Evolutionary conservation across 306 rosid species (phyloP), one percentile per base, ranked within the genome.

Genomic region (Herpetospermum pedunculosum): DNA sequence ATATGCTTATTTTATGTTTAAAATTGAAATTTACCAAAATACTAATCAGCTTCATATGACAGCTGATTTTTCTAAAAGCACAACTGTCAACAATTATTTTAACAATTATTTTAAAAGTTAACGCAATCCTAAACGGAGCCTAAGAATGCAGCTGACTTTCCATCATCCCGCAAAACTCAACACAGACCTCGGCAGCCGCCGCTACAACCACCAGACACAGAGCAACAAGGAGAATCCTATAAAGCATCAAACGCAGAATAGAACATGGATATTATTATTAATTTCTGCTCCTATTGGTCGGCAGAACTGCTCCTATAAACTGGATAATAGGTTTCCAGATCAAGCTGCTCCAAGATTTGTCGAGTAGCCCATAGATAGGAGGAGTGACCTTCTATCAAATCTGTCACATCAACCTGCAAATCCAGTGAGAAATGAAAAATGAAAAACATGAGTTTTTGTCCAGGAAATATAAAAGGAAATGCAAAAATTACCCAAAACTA

Each of bases 291-390:
- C 72, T 65, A 38, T 38, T 13, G 34, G n/a, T 40, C 5, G 21
- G 32, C 21, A 38, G 19, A 65, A 41, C 32, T 65, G 76, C 69
- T 86, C 44, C 81, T 80, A 79, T 78, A 85, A 81, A 90, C 90
- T 8, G 97, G 93, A 84, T 82, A 87, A 80, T 87, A 89, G 6
- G 87, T 46, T 50, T 88, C 96, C 77, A 90, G 76, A 48, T 88
- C 90, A 80, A 93, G 89, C 77, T 62, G 83, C 65, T 87, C 96
- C 60, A 93, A 43, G 83, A 93, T 80, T 30, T 72, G 55, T 44
- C 84, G 88, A 35, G 98, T 83, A 25, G 89, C 83, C 97, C 98
- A 93, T 65, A 90, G 77, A 83, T 90, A 90, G 14, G 98, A 89
- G 70, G 98, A 90, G 81, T 93, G 98, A 3, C 96, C 97, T 70